These are phyloP conservation scores for Penicillium samsonianum DNA, from an alignment of 495 filamentous ascomycete genomes.

Conservation along the genomic window DNA sequence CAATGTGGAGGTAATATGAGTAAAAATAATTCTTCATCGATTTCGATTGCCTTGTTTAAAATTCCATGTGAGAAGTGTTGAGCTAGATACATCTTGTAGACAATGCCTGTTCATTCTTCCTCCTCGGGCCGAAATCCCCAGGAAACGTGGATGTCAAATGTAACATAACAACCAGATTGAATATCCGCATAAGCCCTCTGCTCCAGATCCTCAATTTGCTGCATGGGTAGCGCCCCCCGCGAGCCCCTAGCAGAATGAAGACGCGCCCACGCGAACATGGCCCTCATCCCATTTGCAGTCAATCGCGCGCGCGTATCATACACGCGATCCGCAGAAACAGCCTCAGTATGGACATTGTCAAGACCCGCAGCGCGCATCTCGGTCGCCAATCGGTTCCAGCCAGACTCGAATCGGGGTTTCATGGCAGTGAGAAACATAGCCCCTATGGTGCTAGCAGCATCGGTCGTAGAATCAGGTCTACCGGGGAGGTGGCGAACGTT, in stretches of 20 bases:
- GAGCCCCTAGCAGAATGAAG: conserved; percentile 11
- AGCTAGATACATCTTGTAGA: neutral
- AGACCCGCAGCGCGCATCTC: conserved; percentile 2
- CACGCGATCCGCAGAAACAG: neutral
- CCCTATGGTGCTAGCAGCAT: conserved; percentile 5
- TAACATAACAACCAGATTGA: conserved; percentile 17
- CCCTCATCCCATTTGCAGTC: conserved; percentile 14
- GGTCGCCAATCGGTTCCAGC: neutral
- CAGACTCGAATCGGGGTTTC: neutral
- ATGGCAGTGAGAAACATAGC: conserved; percentile 8
- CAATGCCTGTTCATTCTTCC: neutral
- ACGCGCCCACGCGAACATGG: conserved; percentile 16
- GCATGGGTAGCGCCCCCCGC: conserved; percentile 5
- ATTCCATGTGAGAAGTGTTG: neutral
- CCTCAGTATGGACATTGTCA: neutral
- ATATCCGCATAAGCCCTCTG: conserved; percentile 20
- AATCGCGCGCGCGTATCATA: neutral
- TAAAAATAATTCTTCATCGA: neutral
- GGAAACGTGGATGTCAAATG: conserved; percentile 9
- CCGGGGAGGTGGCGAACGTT: neutral
- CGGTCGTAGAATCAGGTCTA: neutral
- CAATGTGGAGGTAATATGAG: neutral
- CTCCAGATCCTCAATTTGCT: conserved; percentile 15
- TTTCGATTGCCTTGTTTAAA: neutral
- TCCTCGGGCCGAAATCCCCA: conserved; percentile 3